Conservation (phyloP, 2,329 filamentous ascomycete species). For the Ophiostoma montium region DNA sequence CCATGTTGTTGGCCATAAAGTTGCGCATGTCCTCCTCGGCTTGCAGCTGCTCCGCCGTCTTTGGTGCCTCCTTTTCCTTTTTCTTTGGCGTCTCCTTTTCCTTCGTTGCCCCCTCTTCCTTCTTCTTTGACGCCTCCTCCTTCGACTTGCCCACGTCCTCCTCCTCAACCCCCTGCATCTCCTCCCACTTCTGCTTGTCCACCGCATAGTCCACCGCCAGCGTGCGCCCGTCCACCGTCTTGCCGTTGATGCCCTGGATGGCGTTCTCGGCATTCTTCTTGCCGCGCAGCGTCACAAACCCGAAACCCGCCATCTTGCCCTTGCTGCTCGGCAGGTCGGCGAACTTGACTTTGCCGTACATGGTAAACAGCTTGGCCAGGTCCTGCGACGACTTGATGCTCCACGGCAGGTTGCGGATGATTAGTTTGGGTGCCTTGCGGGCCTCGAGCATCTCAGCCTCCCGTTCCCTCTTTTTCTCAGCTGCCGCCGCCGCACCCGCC, state of each 20-base stretch:
- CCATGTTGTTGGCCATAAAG: constrained; percentile 43
- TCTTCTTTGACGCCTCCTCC: constrained; percentile 24
- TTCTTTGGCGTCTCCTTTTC: constrained; percentile 16
- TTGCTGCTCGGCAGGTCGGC: constrained; percentile 70
- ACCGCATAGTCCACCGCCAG: constrained; percentile 96
- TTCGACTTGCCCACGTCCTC: constrained; percentile 15
- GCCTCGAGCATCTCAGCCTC: constrained; percentile 47
- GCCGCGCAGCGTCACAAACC: constrained; percentile 79
- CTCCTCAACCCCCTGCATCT: constrained; percentile 33
- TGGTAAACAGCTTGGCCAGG: constrained; percentile 63
- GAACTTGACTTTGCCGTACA: constrained; percentile 83
- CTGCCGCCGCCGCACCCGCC: constrained; percentile 22
- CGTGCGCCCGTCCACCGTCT: constrained; percentile 71
- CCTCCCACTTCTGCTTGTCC: constrained; percentile 75
- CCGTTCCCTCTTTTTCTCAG: constrained; percentile 35
- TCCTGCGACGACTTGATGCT: constrained; percentile 80
- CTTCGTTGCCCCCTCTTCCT: constrained; percentile 15
- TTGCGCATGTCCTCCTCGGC: constrained; percentile 31
- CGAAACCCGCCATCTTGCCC: constrained; percentile 70
- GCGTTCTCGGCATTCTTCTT: constrained; percentile 86
- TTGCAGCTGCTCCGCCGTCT: constrained; percentile 19
- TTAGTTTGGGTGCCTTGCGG: constrained; percentile 56
- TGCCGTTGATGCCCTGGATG: constrained; percentile 74
- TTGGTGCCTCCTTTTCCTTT: constrained; percentile 13
- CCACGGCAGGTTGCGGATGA: constrained; percentile 92